Evolutionary conservation across 1,284 basidiomycete species (phyloP), one percentile per base, ranked within the genome.

Genomic region (Inonotus hispidus): DNA sequence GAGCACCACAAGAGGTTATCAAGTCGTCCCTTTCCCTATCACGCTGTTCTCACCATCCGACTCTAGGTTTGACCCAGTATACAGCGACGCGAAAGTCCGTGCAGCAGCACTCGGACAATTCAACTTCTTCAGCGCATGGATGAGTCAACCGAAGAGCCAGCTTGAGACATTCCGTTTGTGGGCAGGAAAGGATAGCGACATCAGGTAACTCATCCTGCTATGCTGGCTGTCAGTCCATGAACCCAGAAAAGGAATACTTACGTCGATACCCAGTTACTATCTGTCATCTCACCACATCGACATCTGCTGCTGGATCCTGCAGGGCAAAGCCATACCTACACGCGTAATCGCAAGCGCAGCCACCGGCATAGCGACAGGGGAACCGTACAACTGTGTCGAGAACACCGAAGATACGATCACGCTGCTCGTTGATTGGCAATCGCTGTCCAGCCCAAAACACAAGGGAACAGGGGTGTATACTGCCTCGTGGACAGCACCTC

Each of bases 61-160:
- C 50, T 50, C n/a, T 63, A 89, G 87, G 60, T 95, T 91, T 73
- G 94, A 97, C 73, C 94, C 94, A 2, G 93, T 90, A 2, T 96
- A 97, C 77, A 90, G 90, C 67, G 94, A 97, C 72, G 94, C 93
- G 32, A 83, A 83, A 70, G 88, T 84, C 6, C 82, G 89, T 59
- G 87, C 92, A 14, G 82, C 81, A 38, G 77, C 82, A 25, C 80
- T 96, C 53, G 94, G 94, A 50, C 91, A 95, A 71, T 93, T 95
- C 76, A 95, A 94, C 76, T 97, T 94, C 75, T 90, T 90, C 78
- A 89, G 77, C 66, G 88, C 89, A 53, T 91, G 88, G 89, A 97
- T 97, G 94, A 93, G 90, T 68, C 94, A 96, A 72, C 94, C 94
- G 53, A 97, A 97, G 77, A 88, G 84, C 70, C 94, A 97, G 75